Percentiles rank a stretch among this genome's conserved stretches.
Evolutionary conservation across 2,329 filamentous ascomycete species (phyloP).

Genomic region (Sporothrix curviconia): DNA sequence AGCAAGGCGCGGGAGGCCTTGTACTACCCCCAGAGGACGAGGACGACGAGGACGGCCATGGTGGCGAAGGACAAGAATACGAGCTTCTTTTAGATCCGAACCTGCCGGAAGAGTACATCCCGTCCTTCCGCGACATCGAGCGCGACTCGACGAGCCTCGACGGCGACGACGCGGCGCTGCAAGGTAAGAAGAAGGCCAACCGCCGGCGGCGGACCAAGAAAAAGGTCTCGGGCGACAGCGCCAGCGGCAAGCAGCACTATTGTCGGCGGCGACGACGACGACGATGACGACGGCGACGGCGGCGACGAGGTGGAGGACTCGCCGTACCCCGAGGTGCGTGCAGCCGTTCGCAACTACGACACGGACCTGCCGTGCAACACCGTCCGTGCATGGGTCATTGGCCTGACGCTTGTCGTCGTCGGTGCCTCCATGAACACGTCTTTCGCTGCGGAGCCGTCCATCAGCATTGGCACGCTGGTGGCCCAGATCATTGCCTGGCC

Average conservation of each 20-base stretch:
- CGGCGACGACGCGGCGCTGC: slow-evolving; percentile 18
- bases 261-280: not conserved
- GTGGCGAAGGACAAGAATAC: slow-evolving; percentile 42
- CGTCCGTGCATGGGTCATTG: slow-evolving; percentile 58
- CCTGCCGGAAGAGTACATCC: slow-evolving; percentile 38
- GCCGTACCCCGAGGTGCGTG: slow-evolving; percentile 56
- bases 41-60: slow-evolving; percentile 32
- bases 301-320: slow-evolving; percentile 47
- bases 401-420: slow-evolving; percentile 47
- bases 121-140: slow-evolving; percentile 19
- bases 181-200: not conserved
- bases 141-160: slow-evolving; percentile 19
- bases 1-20: slow-evolving; percentile 17
- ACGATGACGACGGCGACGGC: slow-evolving; percentile 22
- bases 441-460: slow-evolving; percentile 58
- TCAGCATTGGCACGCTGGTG: slow-evolving; percentile 53
- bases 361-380: slow-evolving; percentile 61
- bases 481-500: slow-evolving; percentile 61
- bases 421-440: slow-evolving; percentile 57
- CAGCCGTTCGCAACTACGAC: slow-evolving; percentile 59
- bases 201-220: not conserved
- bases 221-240: not conserved
- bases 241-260: not conserved
- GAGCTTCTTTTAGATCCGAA: slow-evolving; percentile 52
- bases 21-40: slow-evolving; percentile 20